phyloP scores from a whole-genome alignment of 176 grass and related monocot species.

The Poa annua region DNA sequence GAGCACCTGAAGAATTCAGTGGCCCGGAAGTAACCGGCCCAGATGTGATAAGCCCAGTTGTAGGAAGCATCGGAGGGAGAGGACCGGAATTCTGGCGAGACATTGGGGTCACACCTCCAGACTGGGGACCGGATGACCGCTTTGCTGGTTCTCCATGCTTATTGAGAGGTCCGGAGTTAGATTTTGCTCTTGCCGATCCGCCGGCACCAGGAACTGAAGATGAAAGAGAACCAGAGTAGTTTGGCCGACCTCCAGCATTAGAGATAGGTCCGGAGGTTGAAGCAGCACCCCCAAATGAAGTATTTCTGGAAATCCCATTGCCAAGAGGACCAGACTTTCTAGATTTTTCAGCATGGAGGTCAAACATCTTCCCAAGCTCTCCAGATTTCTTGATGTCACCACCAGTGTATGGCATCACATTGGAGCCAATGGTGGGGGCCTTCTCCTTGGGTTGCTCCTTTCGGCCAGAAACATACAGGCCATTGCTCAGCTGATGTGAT shows the following conservation, averaged over 20 bases:
- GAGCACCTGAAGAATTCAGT: constrained; percentile 78
- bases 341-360: constrained; percentile 90
- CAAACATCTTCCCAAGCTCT: constrained; percentile 98
- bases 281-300: constrained; percentile 65
- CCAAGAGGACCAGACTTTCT: constrained; percentile 89
- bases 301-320: constrained; percentile 62
- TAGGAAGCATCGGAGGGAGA: constrained; percentile 76
- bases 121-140: constrained; percentile 91
- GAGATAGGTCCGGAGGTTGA: constrained; percentile 87
- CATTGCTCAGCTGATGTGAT: constrained; percentile 94
- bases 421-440: constrained; percentile 71
- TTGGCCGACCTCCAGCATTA: constrained; percentile 60
- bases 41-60: constrained; percentile 90
- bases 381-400: constrained; percentile 98
- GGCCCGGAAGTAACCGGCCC: constrained; percentile 88
- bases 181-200: constrained; percentile 76
- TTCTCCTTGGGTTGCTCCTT: constrained; percentile 95
- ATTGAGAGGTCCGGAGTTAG: constrained; percentile 91
- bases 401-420: constrained; percentile 92
- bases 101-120: constrained; percentile 85
- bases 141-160: constrained; percentile 87
- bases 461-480: constrained; percentile 90
- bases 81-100: constrained; percentile 89
- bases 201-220: constrained; percentile 65
- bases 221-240: constrained; percentile 79